These are phyloP conservation scores for Stramenopiles sp. DNA, from an alignment of 352 stramenopile species.

Conservation along the genomic window DNA sequence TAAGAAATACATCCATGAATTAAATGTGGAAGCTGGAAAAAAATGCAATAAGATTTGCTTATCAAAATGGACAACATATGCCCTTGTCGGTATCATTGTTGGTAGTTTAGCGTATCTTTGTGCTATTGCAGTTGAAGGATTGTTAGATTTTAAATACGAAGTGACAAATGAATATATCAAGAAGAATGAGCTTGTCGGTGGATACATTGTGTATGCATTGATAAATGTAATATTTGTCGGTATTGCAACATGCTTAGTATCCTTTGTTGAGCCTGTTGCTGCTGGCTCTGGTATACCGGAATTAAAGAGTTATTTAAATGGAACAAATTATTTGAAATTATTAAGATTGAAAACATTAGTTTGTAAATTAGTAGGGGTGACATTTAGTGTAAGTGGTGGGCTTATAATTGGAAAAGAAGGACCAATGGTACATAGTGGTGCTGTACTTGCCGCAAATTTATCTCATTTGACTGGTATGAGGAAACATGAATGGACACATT, in stretches of 20 bases:
- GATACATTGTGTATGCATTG: constrained; percentile 59
- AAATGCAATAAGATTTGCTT: background rate
- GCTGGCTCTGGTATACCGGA: constrained; percentile 86
- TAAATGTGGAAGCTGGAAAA: background rate
- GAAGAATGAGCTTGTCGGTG: background rate
- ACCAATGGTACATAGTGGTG: constrained; percentile 64
- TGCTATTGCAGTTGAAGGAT: background rate
- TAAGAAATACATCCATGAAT: background rate
- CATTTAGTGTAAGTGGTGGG: constrained; percentile 48
- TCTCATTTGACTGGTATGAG: constrained; percentile 45
- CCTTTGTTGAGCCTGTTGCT: constrained; percentile 76
- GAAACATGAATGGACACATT: constrained; percentile 31
- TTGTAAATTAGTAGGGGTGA: constrained; percentile 72
- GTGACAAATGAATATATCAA: background rate
- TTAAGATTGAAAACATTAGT: constrained; percentile 83
- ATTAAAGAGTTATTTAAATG: constrained; percentile 95
- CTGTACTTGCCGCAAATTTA: constrained; percentile 79
- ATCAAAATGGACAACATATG: background rate
- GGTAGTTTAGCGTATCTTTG: background rate
- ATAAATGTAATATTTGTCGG: constrained; percentile 76
- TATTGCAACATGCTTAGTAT: constrained; percentile 63
- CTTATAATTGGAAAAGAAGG: constrained; percentile 61
- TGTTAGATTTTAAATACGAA: background rate
- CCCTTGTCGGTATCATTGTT: background rate
- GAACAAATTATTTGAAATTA: constrained; percentile 86